Base-by-base conservation (phyloP, 176 grass and related monocot genomes). In the Areca catechu region DNA sequence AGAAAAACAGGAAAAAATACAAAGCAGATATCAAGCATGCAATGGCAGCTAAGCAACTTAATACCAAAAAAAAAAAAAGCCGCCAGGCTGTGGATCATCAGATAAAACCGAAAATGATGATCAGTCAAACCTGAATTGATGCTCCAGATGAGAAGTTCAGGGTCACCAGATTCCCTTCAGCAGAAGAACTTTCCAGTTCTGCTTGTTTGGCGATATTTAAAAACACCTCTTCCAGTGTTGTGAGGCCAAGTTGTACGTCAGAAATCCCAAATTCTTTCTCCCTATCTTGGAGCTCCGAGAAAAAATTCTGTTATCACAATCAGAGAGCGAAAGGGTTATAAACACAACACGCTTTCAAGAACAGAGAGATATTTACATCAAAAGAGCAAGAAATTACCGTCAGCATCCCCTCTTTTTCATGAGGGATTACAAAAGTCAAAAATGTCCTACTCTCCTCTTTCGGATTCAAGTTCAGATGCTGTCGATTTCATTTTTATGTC, bases 201-300 rank as follows among this genome's bases (percentile, higher is more conserved):
- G 93, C 87, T 67, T 83, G 75, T 67, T 92, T 92, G 73, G 93
- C 93, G 10, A 97, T 92, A 28, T 91, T 91, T 61, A 97, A 72
- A 72, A 97, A 97, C 15, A 97, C 93, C 75, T 97, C 93, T 74
- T 97, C 92, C 1, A 97, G 83, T 48, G 92, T 97, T 0, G 93
- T 88, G 28, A 97, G 75, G 53, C 93, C 84, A 0, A 97, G 93
- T 71, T 97, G 93, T 74, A 92, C 88, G 48, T 97, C 93, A 22
- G 84, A 88, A 70, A 98, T 88, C 60, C 84, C 83, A 12, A 98
- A 88, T 72, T 92, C 87, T 50, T 22, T 68, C 56, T 98, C 87
- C 54, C 81, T 85, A 52, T 98, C 87, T 83, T 98, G 81, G 19
- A 98, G 74, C 60, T 98, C 87, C 10, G 64, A 75, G 22, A 98